Conservation (phyloP, 176 grass and related monocot genomes). For the Saccharum spontaneum region DNA sequence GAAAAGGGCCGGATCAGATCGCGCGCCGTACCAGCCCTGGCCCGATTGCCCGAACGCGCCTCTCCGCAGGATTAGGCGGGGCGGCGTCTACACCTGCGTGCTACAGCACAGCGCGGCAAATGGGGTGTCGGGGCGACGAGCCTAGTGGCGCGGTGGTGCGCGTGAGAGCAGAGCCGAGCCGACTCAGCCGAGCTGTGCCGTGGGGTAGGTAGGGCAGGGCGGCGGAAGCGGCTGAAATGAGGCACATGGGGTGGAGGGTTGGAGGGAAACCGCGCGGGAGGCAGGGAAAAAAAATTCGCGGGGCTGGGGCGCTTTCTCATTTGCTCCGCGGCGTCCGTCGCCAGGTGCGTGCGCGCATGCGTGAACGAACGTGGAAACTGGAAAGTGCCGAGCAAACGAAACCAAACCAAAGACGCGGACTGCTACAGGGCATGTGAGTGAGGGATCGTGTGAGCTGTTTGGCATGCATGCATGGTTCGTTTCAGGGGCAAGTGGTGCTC, state of each 20-base stretch:
- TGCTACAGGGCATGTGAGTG: not conserved
- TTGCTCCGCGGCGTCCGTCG: not conserved
- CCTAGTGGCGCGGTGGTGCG: not conserved
- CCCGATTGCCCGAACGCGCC: not conserved
- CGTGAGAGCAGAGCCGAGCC: not conserved
- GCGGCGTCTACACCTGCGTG: not conserved
- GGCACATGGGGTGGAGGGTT: constrained; percentile 9
- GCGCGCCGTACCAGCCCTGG: constrained; percentile 28
- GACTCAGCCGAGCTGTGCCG: not conserved
- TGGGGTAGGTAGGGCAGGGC: not conserved
- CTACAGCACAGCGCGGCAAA: not conserved
- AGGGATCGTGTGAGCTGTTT: constrained; percentile 1
- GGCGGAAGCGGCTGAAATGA: constrained; percentile 1
- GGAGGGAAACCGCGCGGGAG: constrained; percentile 14
- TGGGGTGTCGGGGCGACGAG: constrained; percentile 25
- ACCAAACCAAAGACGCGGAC: not conserved
- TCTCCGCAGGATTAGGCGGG: not conserved
- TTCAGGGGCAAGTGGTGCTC: not conserved
- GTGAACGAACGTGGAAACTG: constrained; percentile 3
- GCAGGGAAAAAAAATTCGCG: not conserved
- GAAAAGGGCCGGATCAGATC: constrained; percentile 43
- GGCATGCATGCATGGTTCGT: not conserved
- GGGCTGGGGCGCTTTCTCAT: not conserved
- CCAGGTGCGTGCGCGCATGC: constrained; percentile 15
- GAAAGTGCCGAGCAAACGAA: not conserved